Percentiles rank a stretch among this genome's conserved stretches.
Conservation (phyloP, 331 rosid species). For the Malus hybrid region DNA sequence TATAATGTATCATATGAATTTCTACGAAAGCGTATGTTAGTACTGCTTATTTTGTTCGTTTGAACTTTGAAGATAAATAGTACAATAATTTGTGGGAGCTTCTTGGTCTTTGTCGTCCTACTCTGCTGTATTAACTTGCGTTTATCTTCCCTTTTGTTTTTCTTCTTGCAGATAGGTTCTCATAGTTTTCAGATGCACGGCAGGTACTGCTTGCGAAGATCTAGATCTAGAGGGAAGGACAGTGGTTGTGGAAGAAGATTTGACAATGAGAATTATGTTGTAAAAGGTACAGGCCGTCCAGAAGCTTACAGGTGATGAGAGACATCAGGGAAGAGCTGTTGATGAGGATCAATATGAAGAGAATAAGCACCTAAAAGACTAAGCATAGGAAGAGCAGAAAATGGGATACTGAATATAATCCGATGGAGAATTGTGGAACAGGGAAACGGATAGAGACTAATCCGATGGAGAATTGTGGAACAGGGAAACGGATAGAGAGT, state of each 20-base stretch:
- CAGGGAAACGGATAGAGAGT: constrained; percentile 11
- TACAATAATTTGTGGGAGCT: neutral
- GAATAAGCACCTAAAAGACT: constrained; percentile 15
- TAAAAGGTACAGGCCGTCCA: neutral
- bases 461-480: constrained; percentile 34
- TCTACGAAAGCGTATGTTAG: neutral
- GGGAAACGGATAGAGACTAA: constrained; percentile 17
- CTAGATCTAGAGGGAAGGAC: constrained; percentile 47
- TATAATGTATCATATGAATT: neutral
- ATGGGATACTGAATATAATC: constrained; percentile 25
- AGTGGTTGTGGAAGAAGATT: constrained; percentile 35
- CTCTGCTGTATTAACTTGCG: neutral
- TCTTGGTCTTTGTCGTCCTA: neutral
- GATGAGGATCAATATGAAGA: constrained; percentile 22
- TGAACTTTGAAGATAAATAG: neutral
- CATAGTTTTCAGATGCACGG: constrained; percentile 1
- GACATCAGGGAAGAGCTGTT: too few relatives aligned
- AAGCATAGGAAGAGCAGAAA: constrained; percentile 31
- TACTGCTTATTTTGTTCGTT: neutral
- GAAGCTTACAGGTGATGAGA: neutral
- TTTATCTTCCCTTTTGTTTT: neutral
- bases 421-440: constrained; percentile 32
- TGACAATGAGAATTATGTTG: constrained; percentile 2
- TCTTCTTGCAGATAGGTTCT: neutral
- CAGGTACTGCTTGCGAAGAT: constrained; percentile 49